Percentiles rank a stretch among this genome's conserved stretches.
Evolutionary conservation across 768 basidiomycete genomes (phyloP).

Genomic region (Serendipita indica): DNA sequence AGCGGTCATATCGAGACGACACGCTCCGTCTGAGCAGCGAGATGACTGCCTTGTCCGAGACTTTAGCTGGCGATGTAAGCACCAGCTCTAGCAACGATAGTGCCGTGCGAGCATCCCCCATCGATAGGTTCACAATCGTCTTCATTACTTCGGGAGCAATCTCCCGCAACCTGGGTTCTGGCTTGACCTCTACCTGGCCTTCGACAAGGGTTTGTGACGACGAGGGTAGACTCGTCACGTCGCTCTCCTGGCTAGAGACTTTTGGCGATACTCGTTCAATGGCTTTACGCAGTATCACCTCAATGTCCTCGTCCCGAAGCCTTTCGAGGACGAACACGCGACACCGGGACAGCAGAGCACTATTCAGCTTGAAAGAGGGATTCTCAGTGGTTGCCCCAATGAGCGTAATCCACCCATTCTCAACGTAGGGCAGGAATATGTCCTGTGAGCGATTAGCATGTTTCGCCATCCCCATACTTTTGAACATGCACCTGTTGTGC

Average conservation of each 20-base stretch:
- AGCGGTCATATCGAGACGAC: constrained; percentile 54
- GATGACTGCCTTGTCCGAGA: constrained; percentile 37
- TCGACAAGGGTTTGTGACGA: not conserved
- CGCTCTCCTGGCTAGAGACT: constrained; percentile 7
- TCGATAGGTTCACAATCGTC: constrained; percentile 38
- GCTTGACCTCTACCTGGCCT: constrained; percentile 11
- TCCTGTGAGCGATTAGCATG: constrained; percentile 32
- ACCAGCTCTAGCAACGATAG: constrained; percentile 63
- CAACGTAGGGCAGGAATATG: constrained; percentile 66
- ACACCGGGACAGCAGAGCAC: constrained; percentile 60
- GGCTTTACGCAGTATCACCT: constrained; percentile 42
- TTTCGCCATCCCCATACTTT: not conserved
- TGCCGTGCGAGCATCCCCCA: constrained; percentile 64
- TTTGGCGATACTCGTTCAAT: constrained; percentile 24
- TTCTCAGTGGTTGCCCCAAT: constrained; percentile 85
- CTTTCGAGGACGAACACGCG: constrained; percentile 62
- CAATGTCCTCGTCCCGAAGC: constrained; percentile 48
- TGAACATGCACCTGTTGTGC: constrained; percentile 39
- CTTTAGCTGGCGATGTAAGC: constrained; percentile 29
- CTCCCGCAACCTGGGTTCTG: constrained; percentile 20
- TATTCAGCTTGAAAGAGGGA: constrained; percentile 68
- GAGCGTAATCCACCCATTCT: constrained; percentile 60
- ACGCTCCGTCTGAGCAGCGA: constrained; percentile 45
- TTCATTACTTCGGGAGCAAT: constrained; percentile 34
- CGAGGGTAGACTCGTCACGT: constrained; percentile 6